Evolutionary conservation across 306 rosid species (phyloP).

Genomic region (Biancaea sappan): DNA sequence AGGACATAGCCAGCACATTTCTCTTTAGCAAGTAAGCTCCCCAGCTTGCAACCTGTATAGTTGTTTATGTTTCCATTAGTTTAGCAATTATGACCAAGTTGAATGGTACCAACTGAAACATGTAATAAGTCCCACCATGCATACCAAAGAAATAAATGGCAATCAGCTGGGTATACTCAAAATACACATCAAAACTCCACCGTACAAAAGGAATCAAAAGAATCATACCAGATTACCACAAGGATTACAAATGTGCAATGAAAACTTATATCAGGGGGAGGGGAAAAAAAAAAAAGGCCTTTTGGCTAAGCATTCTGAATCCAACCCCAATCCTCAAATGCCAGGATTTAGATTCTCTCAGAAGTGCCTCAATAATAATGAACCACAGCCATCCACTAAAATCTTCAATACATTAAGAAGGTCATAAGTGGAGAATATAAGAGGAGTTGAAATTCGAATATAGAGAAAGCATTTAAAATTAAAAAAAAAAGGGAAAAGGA

Average conservation of each 20-base stretch:
- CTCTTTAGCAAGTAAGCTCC: conserved; percentile 94
- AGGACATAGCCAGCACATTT: conserved; percentile 89
- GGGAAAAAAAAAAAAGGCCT: neutral
- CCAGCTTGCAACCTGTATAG: conserved; percentile 95
- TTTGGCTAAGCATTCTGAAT: conserved; percentile 4
- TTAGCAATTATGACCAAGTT: conserved; percentile 31
- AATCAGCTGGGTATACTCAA: neutral
- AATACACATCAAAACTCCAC: neutral
- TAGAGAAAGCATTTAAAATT: neutral
- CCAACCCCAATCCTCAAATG: conserved; percentile 1
- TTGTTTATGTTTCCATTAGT: conserved; percentile 38
- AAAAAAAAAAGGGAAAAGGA: neutral
- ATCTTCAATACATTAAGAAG: conserved; percentile 17
- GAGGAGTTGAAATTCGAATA: neutral
- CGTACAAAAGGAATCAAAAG: neutral
- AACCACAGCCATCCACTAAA: neutral
- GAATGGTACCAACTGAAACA: conserved; percentile 13
- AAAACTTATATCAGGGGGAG: neutral
- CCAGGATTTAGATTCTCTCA: conserved; percentile 1
- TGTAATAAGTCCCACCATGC: conserved; percentile 23
- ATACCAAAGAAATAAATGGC: conserved; percentile 28
- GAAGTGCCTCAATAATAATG: neutral
- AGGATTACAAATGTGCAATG: neutral
- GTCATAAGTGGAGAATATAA: neutral
- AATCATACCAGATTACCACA: neutral